Conservation (phyloP, 2,329 filamentous ascomycete genomes). For the Cladosporium sp. region DNA sequence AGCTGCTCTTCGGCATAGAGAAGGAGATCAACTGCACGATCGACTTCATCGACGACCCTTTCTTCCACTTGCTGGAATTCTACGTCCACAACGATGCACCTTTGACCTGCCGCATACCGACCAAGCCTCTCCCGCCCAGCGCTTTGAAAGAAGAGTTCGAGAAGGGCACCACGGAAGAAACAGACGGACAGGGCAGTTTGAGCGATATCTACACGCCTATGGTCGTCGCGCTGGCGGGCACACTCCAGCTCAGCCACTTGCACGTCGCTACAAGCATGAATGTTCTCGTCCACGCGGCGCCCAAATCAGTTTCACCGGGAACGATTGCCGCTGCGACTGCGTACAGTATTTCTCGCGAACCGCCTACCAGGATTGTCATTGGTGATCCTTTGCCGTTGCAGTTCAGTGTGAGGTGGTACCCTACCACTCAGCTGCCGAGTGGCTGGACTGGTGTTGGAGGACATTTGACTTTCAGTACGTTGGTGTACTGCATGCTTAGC, state of each 20-base stretch:
- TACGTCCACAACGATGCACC: slow-evolving; percentile 97
- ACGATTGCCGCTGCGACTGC: slow-evolving; percentile 85
- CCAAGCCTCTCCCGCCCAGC: slow-evolving; percentile 61
- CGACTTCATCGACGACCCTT: slow-evolving; percentile 71
- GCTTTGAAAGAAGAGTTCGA: slow-evolving; percentile 37
- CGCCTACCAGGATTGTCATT: slow-evolving; percentile 71
- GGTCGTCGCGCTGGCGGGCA: slow-evolving; percentile 85
- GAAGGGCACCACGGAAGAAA: slow-evolving; percentile 35
- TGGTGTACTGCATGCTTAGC: slow-evolving; percentile 51
- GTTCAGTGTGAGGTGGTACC: slow-evolving; percentile 86
- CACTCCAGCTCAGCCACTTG: slow-evolving; percentile 82
- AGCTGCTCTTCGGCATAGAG: slow-evolving; percentile 83
- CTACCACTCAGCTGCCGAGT: slow-evolving; percentile 66
- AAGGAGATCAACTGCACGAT: slow-evolving; percentile 81
- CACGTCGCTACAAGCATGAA: slow-evolving; percentile 90
- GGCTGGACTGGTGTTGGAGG: slow-evolving; percentile 54
- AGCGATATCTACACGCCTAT: slow-evolving; percentile 69
- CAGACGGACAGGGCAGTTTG: slow-evolving; percentile 40
- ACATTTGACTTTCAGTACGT: slow-evolving; percentile 51
- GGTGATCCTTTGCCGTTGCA: slow-evolving; percentile 78
- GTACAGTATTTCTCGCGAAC: slow-evolving; percentile 68
- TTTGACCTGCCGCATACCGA: slow-evolving; percentile 83
- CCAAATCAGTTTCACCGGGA: slow-evolving; percentile 56
- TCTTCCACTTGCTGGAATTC: slow-evolving; percentile 91
- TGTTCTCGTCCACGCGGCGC: slow-evolving; percentile 73